phyloP scores from a whole-genome alignment of 768 basidiomycete genomes.

The Tremella fuciformis region DNA sequence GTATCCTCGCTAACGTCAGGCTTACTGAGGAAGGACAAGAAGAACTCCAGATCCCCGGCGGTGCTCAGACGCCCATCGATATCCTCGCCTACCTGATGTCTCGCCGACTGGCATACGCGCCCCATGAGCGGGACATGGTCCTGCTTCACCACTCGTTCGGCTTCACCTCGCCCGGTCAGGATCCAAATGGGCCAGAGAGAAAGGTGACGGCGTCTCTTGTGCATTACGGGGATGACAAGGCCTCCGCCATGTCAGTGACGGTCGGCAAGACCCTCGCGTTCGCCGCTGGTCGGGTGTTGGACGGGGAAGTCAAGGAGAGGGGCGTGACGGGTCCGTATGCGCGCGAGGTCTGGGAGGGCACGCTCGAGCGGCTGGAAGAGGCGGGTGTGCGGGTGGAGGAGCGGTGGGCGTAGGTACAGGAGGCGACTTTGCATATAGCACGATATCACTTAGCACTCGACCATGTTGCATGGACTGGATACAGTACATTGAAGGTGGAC shows the following conservation, averaged over 20 bases:
- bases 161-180: background rate
- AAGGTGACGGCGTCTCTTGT: conserved; percentile 68
- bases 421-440: too few species aligned
- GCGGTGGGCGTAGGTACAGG: conserved; percentile 21
- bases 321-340: conserved; percentile 72
- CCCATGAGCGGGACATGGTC: conserved; percentile 78
- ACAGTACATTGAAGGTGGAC: too few species aligned
- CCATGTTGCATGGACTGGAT: too few species aligned
- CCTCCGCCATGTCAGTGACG: conserved; percentile 84
- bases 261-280: conserved; percentile 86
- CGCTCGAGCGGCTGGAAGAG: conserved; percentile 63
- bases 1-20: too few species aligned
- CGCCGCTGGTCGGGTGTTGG: conserved; percentile 68
- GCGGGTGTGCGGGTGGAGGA: conserved; percentile 52
- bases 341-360: conserved; percentile 61
- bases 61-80: conserved; percentile 57
- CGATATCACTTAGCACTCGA: too few species aligned
- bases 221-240: conserved; percentile 60
- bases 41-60: conserved; percentile 5
- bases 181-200: conserved; percentile 35
- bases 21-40: conserved; percentile 6
- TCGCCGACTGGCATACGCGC: conserved; percentile 66
- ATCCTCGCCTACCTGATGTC: conserved; percentile 70
- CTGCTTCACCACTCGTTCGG: conserved; percentile 76
- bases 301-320: conserved; percentile 58